Percentiles rank a stretch among this genome's conserved stretches.
Conservation (phyloP, 257 asterid genomes). For the Fraxinus anomala region DNA sequence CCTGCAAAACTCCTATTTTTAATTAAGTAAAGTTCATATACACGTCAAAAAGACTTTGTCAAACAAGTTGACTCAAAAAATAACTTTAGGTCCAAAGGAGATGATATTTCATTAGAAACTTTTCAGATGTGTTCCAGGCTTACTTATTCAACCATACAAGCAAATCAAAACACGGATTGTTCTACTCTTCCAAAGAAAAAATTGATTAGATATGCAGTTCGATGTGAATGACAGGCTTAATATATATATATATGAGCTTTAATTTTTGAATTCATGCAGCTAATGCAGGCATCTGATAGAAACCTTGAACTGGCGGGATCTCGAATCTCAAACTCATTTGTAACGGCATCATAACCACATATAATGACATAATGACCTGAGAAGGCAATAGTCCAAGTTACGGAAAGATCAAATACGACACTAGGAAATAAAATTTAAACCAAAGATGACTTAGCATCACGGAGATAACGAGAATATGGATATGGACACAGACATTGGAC, state of each 20-base stretch:
- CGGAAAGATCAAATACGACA: not conserved
- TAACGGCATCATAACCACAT: conserved; percentile 80
- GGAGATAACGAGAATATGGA: not conserved
- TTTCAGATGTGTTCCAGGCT: not conserved
- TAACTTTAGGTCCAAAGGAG: not conserved
- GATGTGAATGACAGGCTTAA: not conserved
- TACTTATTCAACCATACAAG: not conserved
- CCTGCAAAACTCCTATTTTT: conserved; percentile 42
- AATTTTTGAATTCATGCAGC: not conserved
- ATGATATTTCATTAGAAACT: not conserved
- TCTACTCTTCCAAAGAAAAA: not conserved
- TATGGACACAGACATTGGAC: not conserved
- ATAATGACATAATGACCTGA: conserved; percentile 87
- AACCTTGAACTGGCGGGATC: conserved; percentile 98
- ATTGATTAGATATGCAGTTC: conserved; percentile 9
- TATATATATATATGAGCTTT: not conserved
- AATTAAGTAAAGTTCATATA: not conserved
- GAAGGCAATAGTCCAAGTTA: conserved; percentile 22
- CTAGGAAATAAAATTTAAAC: not conserved
- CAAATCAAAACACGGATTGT: not conserved
- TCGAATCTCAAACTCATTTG: conserved; percentile 91
- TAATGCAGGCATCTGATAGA: conserved; percentile 8
- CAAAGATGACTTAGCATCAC: not conserved
- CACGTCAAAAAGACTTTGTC: not conserved
- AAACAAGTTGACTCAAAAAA: not conserved